Evolutionary conservation across 2,329 filamentous ascomycete genomes (phyloP), one percentile per base, ranked within the genome.

Genomic region (Xylaria sp.): DNA sequence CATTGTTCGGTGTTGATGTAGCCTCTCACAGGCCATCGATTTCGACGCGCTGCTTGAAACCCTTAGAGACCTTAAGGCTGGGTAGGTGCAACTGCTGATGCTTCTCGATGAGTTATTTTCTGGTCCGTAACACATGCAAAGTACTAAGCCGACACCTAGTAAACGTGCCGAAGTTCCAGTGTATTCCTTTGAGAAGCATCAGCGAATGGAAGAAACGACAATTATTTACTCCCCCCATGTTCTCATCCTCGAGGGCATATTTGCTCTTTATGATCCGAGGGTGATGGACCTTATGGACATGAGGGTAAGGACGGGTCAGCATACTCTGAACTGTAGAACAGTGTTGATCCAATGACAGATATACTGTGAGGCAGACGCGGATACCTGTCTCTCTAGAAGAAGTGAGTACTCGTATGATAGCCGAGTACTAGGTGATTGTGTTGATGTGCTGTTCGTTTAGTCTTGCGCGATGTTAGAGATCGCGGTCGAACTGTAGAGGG

Each of bases 161-260:
- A 93, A 93, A 80, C 91, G 93, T 77, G 92, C 94, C 63, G 93
- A 98, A 74, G 93, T 99, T 64, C 96, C 96, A 0, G 86, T 97
- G 12, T 99, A 99, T 79, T 99, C 96, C 0, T 99, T 99, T 80
- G 88, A 93, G 73, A 92, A 97, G 78, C 96, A 99, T 81, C 89
- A 93, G 70, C 89, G 96, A 57, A 80, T 94, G 57, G 85, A 91
- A 12, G 86, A 92, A 72, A 97, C 94, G 0, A 97, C 92, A 0
- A 91, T 92, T 0, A 93, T 99, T 69, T 99, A 99, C 79, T 98
- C 96, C 4, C 96, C 96, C 0, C 96, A 97, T 80, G 96, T 99
- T 27, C 85, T 99, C 29, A 94, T 99, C 55, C 83, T 99, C 16
- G 96, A 99, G 83, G 96, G 96, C 23, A 99, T 99, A 35, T 93